A percentile compares a stretch with the other conserved stretches of the same genome.
phyloP scores from a whole-genome alignment of 1,139 yeast species.

The Suhomyces panamericanus region DNA sequence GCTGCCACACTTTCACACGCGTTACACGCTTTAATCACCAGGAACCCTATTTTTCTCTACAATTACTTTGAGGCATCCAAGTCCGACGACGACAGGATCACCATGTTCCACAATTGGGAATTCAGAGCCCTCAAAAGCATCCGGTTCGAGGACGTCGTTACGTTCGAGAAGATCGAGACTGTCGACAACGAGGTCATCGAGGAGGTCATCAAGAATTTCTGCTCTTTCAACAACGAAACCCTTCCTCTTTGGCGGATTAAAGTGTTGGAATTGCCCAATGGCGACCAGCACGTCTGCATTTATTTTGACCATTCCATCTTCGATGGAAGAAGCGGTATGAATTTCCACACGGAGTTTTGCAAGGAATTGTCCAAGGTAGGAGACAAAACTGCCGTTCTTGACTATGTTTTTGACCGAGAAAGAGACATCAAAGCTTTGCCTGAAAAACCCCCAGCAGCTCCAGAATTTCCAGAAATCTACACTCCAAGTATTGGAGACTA shows the following conservation, averaged over 20 bases:
- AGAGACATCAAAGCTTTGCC: conserved; percentile 3
- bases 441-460: neutral
- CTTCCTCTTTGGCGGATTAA: conserved; percentile 34
- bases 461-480: neutral
- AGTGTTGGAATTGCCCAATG: conserved; percentile 14
- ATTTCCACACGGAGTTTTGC: conserved; percentile 16
- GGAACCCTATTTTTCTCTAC: conserved; percentile 24
- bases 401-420: conserved; percentile 2
- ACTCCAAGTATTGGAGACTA: neutral
- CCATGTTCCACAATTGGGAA: conserved; percentile 20
- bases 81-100: conserved; percentile 13
- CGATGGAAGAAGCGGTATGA: conserved; percentile 18
- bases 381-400: conserved; percentile 2
- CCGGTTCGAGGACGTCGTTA: conserved; percentile 29
- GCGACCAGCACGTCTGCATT: conserved; percentile 12
- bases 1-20: conserved; percentile 27
- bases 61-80: conserved; percentile 21
- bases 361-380: conserved; percentile 8
- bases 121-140: conserved; percentile 23
- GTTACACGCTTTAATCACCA: conserved; percentile 21
- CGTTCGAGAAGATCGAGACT: conserved; percentile 14
- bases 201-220: conserved; percentile 19
- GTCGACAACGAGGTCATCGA: conserved; percentile 20
- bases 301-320: conserved; percentile 16
- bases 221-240: conserved; percentile 17